Evolutionary conservation across 257 asterid species (phyloP), one percentile per base, ranked within the genome.

Genomic region (Anisodus acutangulus): DNA sequence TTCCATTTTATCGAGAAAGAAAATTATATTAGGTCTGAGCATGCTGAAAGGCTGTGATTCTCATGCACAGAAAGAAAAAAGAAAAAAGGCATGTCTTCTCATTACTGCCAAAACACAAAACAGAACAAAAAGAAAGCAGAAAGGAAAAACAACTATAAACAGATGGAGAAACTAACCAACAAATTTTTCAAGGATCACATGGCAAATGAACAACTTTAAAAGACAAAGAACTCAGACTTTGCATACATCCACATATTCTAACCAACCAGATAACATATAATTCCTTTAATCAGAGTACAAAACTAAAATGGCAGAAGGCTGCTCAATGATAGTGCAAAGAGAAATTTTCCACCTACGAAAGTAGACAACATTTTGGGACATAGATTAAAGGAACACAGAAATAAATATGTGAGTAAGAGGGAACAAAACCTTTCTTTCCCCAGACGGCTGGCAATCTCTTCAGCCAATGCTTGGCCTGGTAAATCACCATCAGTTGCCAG

Each of bases 381-480:
- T 11, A 19, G 11, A 74, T 26, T 8, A 74, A 47, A 22, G 80
- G 62, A 74, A 26, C 59, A 53, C 62, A 74, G 11, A 41, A 47
- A 49, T 49, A 11, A 49, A 49, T 39, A 49, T 26, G 47, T 22
- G 22, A 49, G 4, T 5, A 35, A 74, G 80, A 47, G 71, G 79
- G 41, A 55, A 11, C 45, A 4, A 70, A 49, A 91, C 95, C 98
- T 94, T 84, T 90, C 96, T 85, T 82, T 91, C 68, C 97, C 98
- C 74, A 94, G 89, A 81, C 97, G 96, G 49, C 97, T 94, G 70
- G 95, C 90, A 81, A 94, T 95, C 90, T 92, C 96, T 86, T 93
- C 92, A 17, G 98, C 94, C 87, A 94, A 89, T 84, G 92, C 93
- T 79, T 88, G 91, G 62, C 98, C 97, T 5, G 94, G 95, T 87